phyloP scores from a whole-genome alignment of 1,139 yeast genomes.

The Candida sanyaensis region DNA sequence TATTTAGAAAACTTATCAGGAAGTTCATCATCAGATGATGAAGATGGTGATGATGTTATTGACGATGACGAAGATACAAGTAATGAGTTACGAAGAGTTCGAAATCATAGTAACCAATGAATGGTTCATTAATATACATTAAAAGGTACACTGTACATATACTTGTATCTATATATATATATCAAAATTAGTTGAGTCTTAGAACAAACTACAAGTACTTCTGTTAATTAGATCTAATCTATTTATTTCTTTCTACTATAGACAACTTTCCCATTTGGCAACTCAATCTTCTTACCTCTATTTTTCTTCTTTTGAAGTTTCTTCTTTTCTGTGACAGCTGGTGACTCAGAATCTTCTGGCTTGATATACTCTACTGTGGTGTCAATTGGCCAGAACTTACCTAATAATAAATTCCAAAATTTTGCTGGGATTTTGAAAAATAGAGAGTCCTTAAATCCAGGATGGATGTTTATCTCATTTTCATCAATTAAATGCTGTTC shows the following conservation, averaged over 20 bases:
- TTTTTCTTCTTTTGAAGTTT: slow-evolving; percentile 33
- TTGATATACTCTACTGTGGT: slow-evolving; percentile 22
- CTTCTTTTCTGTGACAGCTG: slow-evolving; percentile 17
- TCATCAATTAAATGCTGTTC: slow-evolving; percentile 35
- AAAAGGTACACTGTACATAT: too few species aligned
- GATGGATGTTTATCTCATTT: slow-evolving; percentile 35
- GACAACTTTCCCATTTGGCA: slow-evolving; percentile 64
- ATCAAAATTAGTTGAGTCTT: neutral
- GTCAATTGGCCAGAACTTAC: slow-evolving; percentile 33
- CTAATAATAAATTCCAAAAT: slow-evolving; percentile 49
- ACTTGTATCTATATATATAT: neutral
- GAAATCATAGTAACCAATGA: slow-evolving; percentile 34
- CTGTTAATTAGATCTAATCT: neutral
- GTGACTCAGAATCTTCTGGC: slow-evolving; percentile 13
- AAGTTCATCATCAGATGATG: slow-evolving; percentile 35
- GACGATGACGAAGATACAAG: slow-evolving; percentile 21
- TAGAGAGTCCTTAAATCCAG: slow-evolving; percentile 58
- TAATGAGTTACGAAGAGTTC: slow-evolving; percentile 38
- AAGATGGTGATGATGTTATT: slow-evolving; percentile 22
- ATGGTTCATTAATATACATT: slow-evolving; percentile 9
- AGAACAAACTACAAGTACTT: neutral
- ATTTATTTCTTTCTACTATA: slow-evolving; percentile 40
- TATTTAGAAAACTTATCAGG: slow-evolving; percentile 40
- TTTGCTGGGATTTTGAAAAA: slow-evolving; percentile 47
- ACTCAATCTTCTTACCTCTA: slow-evolving; percentile 47